phyloP scores from a whole-genome alignment of 2,329 filamentous ascomycete species.

The Colletotrichum sp. region DNA sequence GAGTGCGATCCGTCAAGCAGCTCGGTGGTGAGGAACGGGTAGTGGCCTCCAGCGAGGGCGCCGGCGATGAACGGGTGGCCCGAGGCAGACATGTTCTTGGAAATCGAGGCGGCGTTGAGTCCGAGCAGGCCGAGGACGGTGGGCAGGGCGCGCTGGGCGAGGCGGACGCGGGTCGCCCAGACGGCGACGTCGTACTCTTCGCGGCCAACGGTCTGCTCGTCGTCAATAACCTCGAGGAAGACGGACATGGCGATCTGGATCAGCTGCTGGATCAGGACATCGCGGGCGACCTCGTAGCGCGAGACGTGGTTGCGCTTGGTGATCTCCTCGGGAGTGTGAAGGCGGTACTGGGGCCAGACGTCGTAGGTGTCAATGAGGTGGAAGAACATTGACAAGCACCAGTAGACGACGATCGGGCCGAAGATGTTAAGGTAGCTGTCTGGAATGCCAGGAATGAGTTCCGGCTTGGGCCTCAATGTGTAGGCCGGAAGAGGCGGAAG shows the following conservation, averaged over 20 bases:
- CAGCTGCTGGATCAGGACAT: slow-evolving; percentile 90
- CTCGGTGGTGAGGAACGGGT: slow-evolving; percentile 71
- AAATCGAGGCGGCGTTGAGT: slow-evolving; percentile 76
- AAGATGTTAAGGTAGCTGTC: slow-evolving; percentile 82
- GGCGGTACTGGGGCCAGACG: slow-evolving; percentile 86
- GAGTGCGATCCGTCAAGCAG: slow-evolving; percentile 55
- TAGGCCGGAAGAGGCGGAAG: slow-evolving; percentile 89
- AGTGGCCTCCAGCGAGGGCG: slow-evolving; percentile 79
- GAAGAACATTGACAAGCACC: slow-evolving; percentile 84
- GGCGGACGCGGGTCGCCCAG: slow-evolving; percentile 83
- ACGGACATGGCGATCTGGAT: slow-evolving; percentile 81
- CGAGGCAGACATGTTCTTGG: slow-evolving; percentile 73
- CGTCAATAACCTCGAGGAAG: slow-evolving; percentile 73
- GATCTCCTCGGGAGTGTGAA: slow-evolving; percentile 95
- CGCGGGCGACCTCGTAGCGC: slow-evolving; percentile 83
- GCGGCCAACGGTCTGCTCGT: slow-evolving; percentile 74
- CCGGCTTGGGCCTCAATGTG: slow-evolving; percentile 70
- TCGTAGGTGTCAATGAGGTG: slow-evolving; percentile 87
- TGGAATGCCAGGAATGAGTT: slow-evolving; percentile 78
- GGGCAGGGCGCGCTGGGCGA: slow-evolving; percentile 81
- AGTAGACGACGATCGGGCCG: slow-evolving; percentile 84
- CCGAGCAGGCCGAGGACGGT: slow-evolving; percentile 73
- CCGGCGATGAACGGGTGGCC: slow-evolving; percentile 75
- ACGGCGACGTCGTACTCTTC: slow-evolving; percentile 87
- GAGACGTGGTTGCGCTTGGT: slow-evolving; percentile 85